phyloP scores from a whole-genome alignment of 306 rosid species.

The Hippophae rhamnoides region DNA sequence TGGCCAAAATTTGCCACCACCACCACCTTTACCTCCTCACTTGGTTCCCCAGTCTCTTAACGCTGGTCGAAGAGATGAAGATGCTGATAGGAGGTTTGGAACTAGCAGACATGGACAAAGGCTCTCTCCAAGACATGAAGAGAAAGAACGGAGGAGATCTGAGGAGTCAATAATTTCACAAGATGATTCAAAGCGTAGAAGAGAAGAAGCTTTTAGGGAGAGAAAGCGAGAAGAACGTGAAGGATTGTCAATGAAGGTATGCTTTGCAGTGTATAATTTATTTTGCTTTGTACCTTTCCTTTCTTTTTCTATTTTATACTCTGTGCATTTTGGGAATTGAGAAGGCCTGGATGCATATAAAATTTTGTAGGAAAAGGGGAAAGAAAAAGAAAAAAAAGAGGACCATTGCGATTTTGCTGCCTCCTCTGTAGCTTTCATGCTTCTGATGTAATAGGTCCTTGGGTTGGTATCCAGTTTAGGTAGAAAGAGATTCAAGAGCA shows the following conservation, averaged over 20 bases:
- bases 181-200: constrained; percentile 84
- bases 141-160: constrained; percentile 83
- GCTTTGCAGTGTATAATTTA: constrained; percentile 5
- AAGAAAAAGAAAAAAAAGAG: too few relatives aligned
- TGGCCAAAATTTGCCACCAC: constrained; percentile 94
- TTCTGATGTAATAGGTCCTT: too few relatives aligned
- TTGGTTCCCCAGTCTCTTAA: constrained; percentile 84
- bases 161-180: constrained; percentile 73
- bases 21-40: constrained; percentile 95
- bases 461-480: too few relatives aligned
- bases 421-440: too few relatives aligned
- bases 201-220: constrained; percentile 93
- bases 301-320: background rate
- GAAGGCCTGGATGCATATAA: too few relatives aligned
- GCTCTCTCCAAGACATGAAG: constrained; percentile 96
- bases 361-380: too few relatives aligned
- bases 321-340: background rate
- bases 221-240: constrained; percentile 88
- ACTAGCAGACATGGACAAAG: constrained; percentile 72
- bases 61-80: constrained; percentile 90
- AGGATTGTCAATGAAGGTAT: constrained; percentile 58
- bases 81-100: constrained; percentile 83
- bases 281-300: background rate
- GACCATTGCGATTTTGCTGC: too few relatives aligned
- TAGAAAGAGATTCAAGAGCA: too few relatives aligned